These are phyloP conservation scores for Fusarium austroafricanum DNA, from an alignment of 2,329 filamentous ascomycete genomes.

Conservation along the genomic window DNA sequence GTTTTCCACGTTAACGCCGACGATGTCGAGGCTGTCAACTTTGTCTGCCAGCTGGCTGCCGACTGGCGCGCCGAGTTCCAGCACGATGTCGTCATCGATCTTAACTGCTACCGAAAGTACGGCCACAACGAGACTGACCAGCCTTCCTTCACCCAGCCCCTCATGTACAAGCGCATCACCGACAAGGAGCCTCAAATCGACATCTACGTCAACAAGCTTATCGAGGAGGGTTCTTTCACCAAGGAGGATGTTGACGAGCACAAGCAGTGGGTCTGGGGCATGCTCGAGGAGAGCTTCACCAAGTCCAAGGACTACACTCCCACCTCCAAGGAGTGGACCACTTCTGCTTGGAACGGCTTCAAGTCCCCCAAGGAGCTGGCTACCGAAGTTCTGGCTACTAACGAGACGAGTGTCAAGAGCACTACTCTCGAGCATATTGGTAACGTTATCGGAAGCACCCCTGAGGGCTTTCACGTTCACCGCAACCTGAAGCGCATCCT, in stretches of 20 bases:
- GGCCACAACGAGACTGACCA: slow-evolving; percentile 99
- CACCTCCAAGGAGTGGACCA: slow-evolving; percentile 97
- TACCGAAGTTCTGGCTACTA: slow-evolving; percentile 91
- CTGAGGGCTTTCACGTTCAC: slow-evolving; percentile 89
- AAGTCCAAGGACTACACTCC: slow-evolving; percentile 98
- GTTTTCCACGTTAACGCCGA: slow-evolving; percentile 99
- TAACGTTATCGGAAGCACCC: slow-evolving; percentile 79
- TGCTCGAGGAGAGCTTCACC: slow-evolving; percentile 97
- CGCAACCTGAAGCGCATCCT: slow-evolving; percentile 98
- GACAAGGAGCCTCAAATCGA: slow-evolving; percentile 87
- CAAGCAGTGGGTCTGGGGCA: slow-evolving; percentile 99
- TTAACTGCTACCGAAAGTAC: slow-evolving; percentile 99
- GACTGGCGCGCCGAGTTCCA: slow-evolving; percentile 99
- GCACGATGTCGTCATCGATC: slow-evolving; percentile 96
- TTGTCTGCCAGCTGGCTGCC: slow-evolving; percentile 94
- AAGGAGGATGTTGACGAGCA: slow-evolving; percentile 99
- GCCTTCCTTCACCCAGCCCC: slow-evolving; percentile 98
- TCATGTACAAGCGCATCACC: slow-evolving; percentile 99
- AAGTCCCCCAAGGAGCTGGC: slow-evolving; percentile 98
- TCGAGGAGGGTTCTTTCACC: slow-evolving; percentile 93
- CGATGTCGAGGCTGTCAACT: slow-evolving; percentile 98
- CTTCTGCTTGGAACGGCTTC: slow-evolving; percentile 99
- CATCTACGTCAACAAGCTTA: slow-evolving; percentile 90
- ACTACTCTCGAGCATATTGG: slow-evolving; percentile 85
- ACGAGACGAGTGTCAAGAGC: slow-evolving; percentile 81